Base-by-base conservation (phyloP, 164 flowering plant genomes). In the Kingdonia uniflora region DNA sequence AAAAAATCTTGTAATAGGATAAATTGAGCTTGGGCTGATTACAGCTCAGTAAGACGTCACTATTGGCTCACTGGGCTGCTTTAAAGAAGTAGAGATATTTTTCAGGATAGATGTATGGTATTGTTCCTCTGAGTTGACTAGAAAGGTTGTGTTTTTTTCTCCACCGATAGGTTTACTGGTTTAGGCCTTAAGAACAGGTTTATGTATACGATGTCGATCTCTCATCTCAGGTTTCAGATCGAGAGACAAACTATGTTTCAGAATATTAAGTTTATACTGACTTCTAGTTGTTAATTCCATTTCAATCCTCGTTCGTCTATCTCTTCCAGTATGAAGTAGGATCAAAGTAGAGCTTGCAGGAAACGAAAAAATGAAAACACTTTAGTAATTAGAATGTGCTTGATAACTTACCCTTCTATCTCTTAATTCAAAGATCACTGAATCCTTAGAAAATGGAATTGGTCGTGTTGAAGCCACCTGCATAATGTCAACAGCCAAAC, bases 391-490 rank as follows among this genome's bases (percentile, higher is more conserved):
- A 20, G 16, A n/a, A n/a, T n/a, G 48, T 44, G 17, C 11, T 37
- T 16, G 16, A 29, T 38, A 58, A 23, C 88, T 80, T 79, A 87
- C 96, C 56, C 92, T 76, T 56, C 94, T 84, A 66, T 88, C 94
- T 60, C 78, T 66, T 50, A 83, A 70, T 76, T 79, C 85, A 46
- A 85, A 88, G 24, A 88, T 73, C 10, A 77, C 68, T 23, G 84
- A 68, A 57, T 74, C 74, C 40, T 74, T 80, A 14, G 88, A 70
- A 60, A 80, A 81, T 54, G 76, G 84, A 64, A 82, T 78, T 57
- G 94, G 96, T 40, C 87, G 57, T 25, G 70, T 71, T 21, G 81
- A 33, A 49, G 86, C 73, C 21, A 87, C 85, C 96, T 84, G 84
- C 54, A 42, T 33, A 56, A 52, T 54, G 57, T n/a, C n/a, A n/a